Base-by-base conservation (phyloP, 768 basidiomycete genomes). In the Mrakia blollopis region DNA sequence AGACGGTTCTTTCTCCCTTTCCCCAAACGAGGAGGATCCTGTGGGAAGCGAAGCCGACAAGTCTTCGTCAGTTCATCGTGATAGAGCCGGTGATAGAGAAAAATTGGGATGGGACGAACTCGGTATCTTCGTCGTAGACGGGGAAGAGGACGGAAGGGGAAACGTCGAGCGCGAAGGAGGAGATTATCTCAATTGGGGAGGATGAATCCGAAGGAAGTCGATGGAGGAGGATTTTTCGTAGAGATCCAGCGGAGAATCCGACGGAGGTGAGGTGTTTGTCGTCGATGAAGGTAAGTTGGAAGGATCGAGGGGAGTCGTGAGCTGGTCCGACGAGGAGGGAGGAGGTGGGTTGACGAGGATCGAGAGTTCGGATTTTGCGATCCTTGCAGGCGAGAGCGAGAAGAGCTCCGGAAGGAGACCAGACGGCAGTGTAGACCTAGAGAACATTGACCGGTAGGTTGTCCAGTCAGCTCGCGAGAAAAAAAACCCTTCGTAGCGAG, bases 121-220 rank as follows among this genome's bases (percentile, higher is more conserved):
- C 62, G 0, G 84, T 85, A 76, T 85, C 85, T 37, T 81, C 74
- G 74, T 85, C 85, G 76, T 81, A 82, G 57, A 78, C 77, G 6
- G 84, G 84, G 79, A 83, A 83, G 9, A 85, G 80, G 3, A 83
- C 81, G 0, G 83, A 81, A 0, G 84, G 84, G 2, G 84, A 84
- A 32, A 84, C 81, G 72, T 85, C 84, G 60, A 85, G 81, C 9
- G 78, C 78, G 3, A 80, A 63, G 37, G 79, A 79, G 16, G 76
- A 77, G 7, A 81, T 35, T 13, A 77, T 79, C 39, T 78, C 61
- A 54, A 83, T 78, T 16, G 68, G 75, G 25, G 76, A 78, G 28
- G 25, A 25, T 16, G 68, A 75, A 21, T 73, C 75, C n/a, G 25
- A 28, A 21, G 62, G 41, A 62, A 82, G 57, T 4, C 52, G 3